Percentiles rank a stretch among this genome's conserved stretches.
Conservation (phyloP, 768 basidiomycete genomes). For the Leccinum obscurum region DNA sequence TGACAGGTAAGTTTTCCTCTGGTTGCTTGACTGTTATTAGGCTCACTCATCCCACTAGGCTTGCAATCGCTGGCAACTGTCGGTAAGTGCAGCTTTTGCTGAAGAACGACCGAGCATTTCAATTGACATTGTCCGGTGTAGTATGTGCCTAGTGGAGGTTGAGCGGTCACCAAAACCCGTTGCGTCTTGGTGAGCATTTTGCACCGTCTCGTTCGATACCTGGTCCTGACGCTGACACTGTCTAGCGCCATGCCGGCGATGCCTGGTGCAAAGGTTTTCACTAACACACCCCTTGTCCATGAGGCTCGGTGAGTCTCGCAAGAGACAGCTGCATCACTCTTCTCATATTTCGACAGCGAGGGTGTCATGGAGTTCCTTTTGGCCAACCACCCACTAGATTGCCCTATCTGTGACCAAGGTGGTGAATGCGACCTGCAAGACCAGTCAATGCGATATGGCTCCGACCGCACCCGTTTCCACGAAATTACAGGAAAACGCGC, state of each 20-base stretch:
- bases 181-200: slow-evolving; percentile 75
- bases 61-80: slow-evolving; percentile 97
- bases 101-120: slow-evolving; percentile 1
- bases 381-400: slow-evolving; percentile 97
- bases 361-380: slow-evolving; percentile 99
- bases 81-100: slow-evolving; percentile 52
- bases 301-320: slow-evolving; percentile 65
- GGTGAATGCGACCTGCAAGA: slow-evolving; percentile 99
- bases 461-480: slow-evolving; percentile 97
- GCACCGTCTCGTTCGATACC: background rate
- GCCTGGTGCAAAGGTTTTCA: slow-evolving; percentile 90
- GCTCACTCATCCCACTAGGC: slow-evolving; percentile 42
- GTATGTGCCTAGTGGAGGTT: slow-evolving; percentile 99
- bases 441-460: slow-evolving; percentile 98
- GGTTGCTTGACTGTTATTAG: background rate
- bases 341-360: slow-evolving; percentile 52
- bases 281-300: slow-evolving; percentile 88
- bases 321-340: slow-evolving; percentile 1
- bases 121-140: slow-evolving; percentile 29
- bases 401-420: slow-evolving; percentile 98
- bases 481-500: slow-evolving; percentile 98
- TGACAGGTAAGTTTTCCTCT: slow-evolving; percentile 56
- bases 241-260: slow-evolving; percentile 95
- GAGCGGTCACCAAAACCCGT: slow-evolving; percentile 94
- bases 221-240: slow-evolving; percentile 5